Conservation (phyloP, 106 monocot species). For the Vanilla planifolia region DNA sequence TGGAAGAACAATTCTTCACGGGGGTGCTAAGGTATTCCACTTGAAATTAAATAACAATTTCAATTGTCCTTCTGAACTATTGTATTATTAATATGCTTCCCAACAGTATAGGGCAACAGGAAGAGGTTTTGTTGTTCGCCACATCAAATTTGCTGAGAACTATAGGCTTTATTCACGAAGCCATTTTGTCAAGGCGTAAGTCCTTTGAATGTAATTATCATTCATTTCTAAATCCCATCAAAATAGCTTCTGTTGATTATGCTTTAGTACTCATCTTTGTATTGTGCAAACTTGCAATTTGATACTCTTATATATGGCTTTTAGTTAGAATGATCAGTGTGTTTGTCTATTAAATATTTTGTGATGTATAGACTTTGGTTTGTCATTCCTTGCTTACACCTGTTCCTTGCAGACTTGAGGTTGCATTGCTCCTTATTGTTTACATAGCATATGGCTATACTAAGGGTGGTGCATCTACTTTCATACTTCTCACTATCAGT, state of each 20-base stretch:
- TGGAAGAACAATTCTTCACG: slow-evolving; percentile 97
- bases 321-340: too few relatives aligned
- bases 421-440: slow-evolving; percentile 81
- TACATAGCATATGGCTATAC: slow-evolving; percentile 94
- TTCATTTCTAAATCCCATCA: too few relatives aligned
- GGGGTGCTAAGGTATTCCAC: slow-evolving; percentile 77
- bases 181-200: slow-evolving; percentile 98
- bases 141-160: slow-evolving; percentile 93
- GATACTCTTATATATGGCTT: too few relatives aligned
- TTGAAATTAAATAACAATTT: too few relatives aligned
- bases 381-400: background rate
- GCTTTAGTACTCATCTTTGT: too few relatives aligned
- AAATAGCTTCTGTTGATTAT: too few relatives aligned
- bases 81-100: slow-evolving; percentile 8
- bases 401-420: slow-evolving; percentile 64
- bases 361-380: background rate
- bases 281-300: too few relatives aligned
- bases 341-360: too few relatives aligned
- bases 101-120: slow-evolving; percentile 89
- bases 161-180: slow-evolving; percentile 87
- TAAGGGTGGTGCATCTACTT: slow-evolving; percentile 58
- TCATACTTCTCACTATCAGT: slow-evolving; percentile 75
- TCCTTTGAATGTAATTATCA: background rate
- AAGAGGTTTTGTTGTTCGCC: slow-evolving; percentile 95
- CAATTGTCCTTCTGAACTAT: background rate